These are phyloP conservation scores for Tephrocybe sp. DNA, from an alignment of 768 basidiomycete species.

Conservation along the genomic window DNA sequence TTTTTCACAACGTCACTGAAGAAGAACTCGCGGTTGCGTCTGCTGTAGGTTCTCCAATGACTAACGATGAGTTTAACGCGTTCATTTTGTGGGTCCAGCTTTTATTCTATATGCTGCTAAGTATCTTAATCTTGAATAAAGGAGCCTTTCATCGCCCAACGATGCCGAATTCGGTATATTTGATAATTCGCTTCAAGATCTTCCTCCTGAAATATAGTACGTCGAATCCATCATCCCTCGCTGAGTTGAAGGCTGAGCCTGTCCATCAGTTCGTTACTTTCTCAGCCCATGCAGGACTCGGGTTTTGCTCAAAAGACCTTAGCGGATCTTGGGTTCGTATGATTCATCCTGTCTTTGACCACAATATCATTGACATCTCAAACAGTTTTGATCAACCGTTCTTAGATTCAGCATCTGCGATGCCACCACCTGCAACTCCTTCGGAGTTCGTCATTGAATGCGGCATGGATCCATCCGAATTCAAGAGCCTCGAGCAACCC, in stretches of 20 bases:
- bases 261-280: not conserved
- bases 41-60: not conserved
- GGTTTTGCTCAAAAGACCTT: no score
- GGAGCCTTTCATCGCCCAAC: constrained; percentile 1
- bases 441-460: constrained; percentile 3
- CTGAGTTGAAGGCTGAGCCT: not conserved
- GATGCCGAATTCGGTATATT: not conserved
- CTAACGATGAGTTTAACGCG: constrained; percentile 4
- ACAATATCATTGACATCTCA: not conserved
- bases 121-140: not conserved
- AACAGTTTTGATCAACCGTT: not conserved
- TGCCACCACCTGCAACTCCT: not conserved
- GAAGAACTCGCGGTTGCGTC: not conserved
- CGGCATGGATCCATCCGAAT: constrained; percentile 2
- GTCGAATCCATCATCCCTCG: not conserved
- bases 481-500: constrained; percentile 1
- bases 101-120: not conserved
- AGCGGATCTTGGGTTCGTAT: no score
- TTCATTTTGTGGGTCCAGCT: constrained; percentile 1
- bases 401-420: not conserved
- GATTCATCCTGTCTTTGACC: no score
- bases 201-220: not conserved
- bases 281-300: not conserved
- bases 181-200: not conserved
- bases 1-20: not conserved